Evolutionary conservation across 345 rosid species (phyloP).

Genomic region (Moricandia arvensis): DNA sequence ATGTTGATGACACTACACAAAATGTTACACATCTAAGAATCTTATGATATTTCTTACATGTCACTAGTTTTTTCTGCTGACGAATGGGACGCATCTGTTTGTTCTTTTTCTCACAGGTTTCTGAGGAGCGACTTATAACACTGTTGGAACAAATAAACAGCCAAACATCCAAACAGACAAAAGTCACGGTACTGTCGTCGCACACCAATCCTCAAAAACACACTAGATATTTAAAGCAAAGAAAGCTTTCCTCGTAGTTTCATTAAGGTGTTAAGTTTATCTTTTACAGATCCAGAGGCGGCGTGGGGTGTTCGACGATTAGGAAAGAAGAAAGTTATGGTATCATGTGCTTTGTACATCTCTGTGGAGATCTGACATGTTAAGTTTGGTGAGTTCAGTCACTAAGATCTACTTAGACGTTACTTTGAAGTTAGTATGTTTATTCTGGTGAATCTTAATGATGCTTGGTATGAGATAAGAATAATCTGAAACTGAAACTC

Average conservation of each 20-base stretch:
- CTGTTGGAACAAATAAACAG: slow-evolving; percentile 92
- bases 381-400: background rate
- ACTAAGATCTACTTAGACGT: background rate
- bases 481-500: background rate
- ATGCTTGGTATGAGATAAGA: slow-evolving; percentile 10
- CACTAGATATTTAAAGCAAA: background rate
- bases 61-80: too few relatives aligned
- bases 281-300: slow-evolving; percentile 85
- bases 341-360: background rate
- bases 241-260: background rate
- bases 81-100: background rate
- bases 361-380: background rate
- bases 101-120: slow-evolving; percentile 49
- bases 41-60: too few relatives aligned
- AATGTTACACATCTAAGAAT: slow-evolving; percentile 4
- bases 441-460: slow-evolving; percentile 19
- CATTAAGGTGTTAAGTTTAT: background rate
- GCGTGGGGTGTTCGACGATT: slow-evolving; percentile 85
- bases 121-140: slow-evolving; percentile 85
- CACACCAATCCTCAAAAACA: background rate
- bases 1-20: too few relatives aligned
- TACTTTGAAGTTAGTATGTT: slow-evolving; percentile 21
- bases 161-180: slow-evolving; percentile 83
- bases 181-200: slow-evolving; percentile 67
- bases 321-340: slow-evolving; percentile 29